Base-by-base conservation (phyloP, 768 basidiomycete species). In the Agaricus sinodeliciosus region DNA sequence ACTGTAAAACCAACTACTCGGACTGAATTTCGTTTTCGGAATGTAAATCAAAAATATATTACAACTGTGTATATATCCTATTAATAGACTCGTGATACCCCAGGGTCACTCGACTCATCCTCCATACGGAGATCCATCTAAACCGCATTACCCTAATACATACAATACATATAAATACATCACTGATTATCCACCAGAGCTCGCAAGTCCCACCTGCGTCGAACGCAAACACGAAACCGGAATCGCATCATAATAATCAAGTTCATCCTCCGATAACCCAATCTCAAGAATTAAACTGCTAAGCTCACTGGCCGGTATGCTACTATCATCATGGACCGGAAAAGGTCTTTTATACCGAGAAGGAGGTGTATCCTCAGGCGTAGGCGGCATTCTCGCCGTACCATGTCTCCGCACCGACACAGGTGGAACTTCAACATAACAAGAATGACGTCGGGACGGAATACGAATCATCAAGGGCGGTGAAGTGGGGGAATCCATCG, bases 361-460 rank as follows among this genome's bases (percentile, higher is more conserved):
- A 4, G 51, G 57, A 26, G 55, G 55, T 9, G 55, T 49, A 18
- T 46, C 43, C 26, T 49, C 50, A 4, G 57, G 57, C 13, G 57
- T 58, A 1, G 48, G 51, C 6, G 51, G 54, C 6, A 49, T 12
- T 18, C 39, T 19, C 11, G 13, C 26, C 8, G 15, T 16, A 9
- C 39, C 25, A 16, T 42, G 40, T 4, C 45, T 50, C 7, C 18
- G 37, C 4, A 49, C 2, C 2, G 49, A 18, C 11, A 48, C 5
- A n/a, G 45, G 39, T 0, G 51, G 40, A 11, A 47, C n/a, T 16
- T 54, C 41, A 28, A 43, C 16, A 26, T 42, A 48, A 36, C 45
- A 39, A 3, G 31, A 53, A 13, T 31, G 36, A 26, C 36, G 25
- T 15, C 43, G 55, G 12, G 55, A 35, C 5, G 55, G 55, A 26